phyloP scores from a whole-genome alignment of 306 rosid species.

The Vicia faba region DNA sequence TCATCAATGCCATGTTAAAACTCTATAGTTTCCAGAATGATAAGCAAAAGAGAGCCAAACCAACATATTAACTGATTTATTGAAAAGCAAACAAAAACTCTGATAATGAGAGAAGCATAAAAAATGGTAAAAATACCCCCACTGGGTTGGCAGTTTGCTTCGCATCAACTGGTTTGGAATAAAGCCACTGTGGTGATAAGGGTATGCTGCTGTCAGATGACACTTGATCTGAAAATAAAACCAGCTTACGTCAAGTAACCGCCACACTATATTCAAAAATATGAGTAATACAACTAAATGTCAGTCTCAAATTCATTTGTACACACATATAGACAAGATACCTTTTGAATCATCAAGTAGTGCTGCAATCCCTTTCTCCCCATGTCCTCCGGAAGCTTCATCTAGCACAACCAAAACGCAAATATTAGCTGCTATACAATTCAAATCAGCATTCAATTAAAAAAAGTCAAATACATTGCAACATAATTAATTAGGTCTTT shows the following conservation, averaged over 20 bases:
- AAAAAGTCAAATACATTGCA: not conserved
- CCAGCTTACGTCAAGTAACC: slow-evolving; percentile 29
- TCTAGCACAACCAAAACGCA: slow-evolving; percentile 44
- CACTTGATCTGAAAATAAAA: slow-evolving; percentile 56
- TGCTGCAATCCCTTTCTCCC: slow-evolving; percentile 49
- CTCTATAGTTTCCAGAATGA: not conserved
- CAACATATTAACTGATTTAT: not conserved
- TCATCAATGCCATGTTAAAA: not conserved
- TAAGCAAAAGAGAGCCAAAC: not conserved
- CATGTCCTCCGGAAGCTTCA: slow-evolving; percentile 57
- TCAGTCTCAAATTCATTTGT: slow-evolving; percentile 9
- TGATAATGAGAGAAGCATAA: not conserved
- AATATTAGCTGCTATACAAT: slow-evolving; percentile 20
- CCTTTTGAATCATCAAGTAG: slow-evolving; percentile 59
- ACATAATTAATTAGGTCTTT: not conserved
- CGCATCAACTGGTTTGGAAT: slow-evolving; percentile 64
- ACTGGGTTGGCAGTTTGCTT: slow-evolving; percentile 45
- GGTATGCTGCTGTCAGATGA: slow-evolving; percentile 64
- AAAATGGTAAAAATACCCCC: slow-evolving; percentile 44
- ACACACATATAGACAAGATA: slow-evolving; percentile 31
- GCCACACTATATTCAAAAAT: not conserved
- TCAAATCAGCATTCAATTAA: not conserved
- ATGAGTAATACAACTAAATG: not conserved
- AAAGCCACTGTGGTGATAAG: slow-evolving; percentile 77
- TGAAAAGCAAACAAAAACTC: not conserved